Evolutionary conservation across 345 rosid species (phyloP).

Genomic region (Raphanus raphanistrum): DNA sequence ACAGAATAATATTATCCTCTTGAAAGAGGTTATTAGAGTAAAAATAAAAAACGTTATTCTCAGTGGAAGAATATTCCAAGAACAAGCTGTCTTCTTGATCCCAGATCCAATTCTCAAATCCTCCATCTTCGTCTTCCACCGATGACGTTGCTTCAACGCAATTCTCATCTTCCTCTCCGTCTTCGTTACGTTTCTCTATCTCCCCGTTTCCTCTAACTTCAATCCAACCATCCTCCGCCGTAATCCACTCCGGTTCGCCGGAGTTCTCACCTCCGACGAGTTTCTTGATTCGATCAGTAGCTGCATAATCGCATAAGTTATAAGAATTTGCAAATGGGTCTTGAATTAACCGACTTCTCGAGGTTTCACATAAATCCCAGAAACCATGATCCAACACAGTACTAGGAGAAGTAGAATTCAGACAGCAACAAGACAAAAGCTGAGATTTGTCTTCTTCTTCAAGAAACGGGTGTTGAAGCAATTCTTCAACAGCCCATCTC

Average conservation of each 20-base stretch:
- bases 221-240: slow-evolving; percentile 55
- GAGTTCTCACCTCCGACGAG: slow-evolving; percentile 38
- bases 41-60: slow-evolving; percentile 23
- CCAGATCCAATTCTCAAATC: slow-evolving; percentile 38
- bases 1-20: not conserved
- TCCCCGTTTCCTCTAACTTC: slow-evolving; percentile 61
- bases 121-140: slow-evolving; percentile 39
- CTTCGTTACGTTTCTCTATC: slow-evolving; percentile 31
- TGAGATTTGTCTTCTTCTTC: slow-evolving; percentile 24
- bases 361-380: slow-evolving; percentile 61
- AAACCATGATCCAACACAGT: slow-evolving; percentile 72
- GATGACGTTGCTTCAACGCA: slow-evolving; percentile 35
- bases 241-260: slow-evolving; percentile 38
- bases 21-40: slow-evolving; percentile 19
- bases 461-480: slow-evolving; percentile 75
- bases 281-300: slow-evolving; percentile 49
- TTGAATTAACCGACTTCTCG: slow-evolving; percentile 34
- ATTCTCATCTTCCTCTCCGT: slow-evolving; percentile 25
- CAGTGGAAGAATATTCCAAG: slow-evolving; percentile 36
- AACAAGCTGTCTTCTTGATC: slow-evolving; percentile 47
- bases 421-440: not conserved
- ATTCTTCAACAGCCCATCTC: slow-evolving; percentile 61
- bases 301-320: slow-evolving; percentile 11
- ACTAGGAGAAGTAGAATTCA: slow-evolving; percentile 54
- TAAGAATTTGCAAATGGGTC: slow-evolving; percentile 18